These are phyloP conservation scores for Tolypocladium ophioglossoides DNA, from an alignment of 2,329 filamentous ascomycete species.

Conservation along the genomic window DNA sequence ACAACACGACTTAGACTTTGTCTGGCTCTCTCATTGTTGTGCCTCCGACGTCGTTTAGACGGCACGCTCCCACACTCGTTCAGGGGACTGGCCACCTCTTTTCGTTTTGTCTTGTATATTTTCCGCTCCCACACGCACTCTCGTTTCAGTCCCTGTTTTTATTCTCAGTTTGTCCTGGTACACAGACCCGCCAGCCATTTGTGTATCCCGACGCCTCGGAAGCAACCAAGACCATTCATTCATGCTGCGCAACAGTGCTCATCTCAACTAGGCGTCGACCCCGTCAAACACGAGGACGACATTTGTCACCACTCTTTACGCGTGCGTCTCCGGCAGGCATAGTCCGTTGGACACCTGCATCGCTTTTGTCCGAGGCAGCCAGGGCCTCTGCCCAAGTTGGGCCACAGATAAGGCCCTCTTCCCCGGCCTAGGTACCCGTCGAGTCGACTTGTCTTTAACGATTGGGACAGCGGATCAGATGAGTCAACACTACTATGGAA, in stretches of 20 bases:
- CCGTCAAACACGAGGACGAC: slow-evolving; percentile 11
- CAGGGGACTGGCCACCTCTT: neutral
- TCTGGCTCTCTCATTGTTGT: neutral
- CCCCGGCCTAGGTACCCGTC: slow-evolving; percentile 7
- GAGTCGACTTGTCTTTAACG: slow-evolving; percentile 5
- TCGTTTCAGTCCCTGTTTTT: neutral
- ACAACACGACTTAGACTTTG: neutral
- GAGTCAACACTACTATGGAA: slow-evolving; percentile 46
- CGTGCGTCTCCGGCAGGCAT: neutral
- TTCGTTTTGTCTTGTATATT: neutral
- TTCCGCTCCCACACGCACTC: neutral
- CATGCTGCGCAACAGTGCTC: slow-evolving; percentile 13
- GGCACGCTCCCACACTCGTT: neutral
- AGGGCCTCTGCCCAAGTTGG: slow-evolving; percentile 1
- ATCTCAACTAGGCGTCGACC: slow-evolving; percentile 12
- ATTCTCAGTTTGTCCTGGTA: neutral
- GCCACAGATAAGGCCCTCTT: neutral
- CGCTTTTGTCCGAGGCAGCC: neutral
- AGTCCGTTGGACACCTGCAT: neutral
- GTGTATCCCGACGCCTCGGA: slow-evolving; percentile 11
- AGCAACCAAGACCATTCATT: slow-evolving; percentile 7
- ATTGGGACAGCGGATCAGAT: slow-evolving; percentile 26
- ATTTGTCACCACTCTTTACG: neutral
- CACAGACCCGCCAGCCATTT: slow-evolving; percentile 1
- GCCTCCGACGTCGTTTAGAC: neutral